Percentiles rank a stretch among this genome's conserved stretches.
Conservation (phyloP, 129 eudicot species). For the Mikania micrantha region DNA sequence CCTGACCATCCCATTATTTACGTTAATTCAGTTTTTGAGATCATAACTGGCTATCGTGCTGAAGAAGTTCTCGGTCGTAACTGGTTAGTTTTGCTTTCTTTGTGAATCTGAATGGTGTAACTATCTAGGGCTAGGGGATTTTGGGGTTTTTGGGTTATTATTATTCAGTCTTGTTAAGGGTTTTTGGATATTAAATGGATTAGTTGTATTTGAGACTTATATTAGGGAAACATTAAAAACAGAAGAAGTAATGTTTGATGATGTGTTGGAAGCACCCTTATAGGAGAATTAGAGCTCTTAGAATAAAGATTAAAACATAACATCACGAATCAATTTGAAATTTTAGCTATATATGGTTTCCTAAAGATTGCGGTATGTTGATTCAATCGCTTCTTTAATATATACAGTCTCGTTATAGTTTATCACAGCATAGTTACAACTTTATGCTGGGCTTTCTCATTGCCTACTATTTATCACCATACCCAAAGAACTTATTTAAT, state of each 20-base stretch:
- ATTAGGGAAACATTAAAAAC: neutral
- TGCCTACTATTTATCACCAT: neutral
- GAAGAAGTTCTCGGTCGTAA: slow-evolving; percentile 79
- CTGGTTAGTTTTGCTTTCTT: slow-evolving; percentile 32
- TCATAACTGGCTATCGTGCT: slow-evolving; percentile 76
- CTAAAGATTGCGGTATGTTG: neutral
- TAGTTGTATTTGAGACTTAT: too few species aligned
- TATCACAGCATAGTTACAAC: neutral
- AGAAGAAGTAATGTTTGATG: neutral
- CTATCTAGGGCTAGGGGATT: neutral
- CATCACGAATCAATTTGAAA: neutral
- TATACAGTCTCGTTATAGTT: neutral
- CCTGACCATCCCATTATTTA: slow-evolving; percentile 81
- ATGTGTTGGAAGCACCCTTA: too few species aligned
- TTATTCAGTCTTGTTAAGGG: too few species aligned
- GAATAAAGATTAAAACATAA: neutral
- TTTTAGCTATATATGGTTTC: neutral
- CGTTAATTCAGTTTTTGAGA: slow-evolving; percentile 81
- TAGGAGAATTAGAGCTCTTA: neutral
- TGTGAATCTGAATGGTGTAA: neutral
- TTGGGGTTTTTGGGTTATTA: too few species aligned
- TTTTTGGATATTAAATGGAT: neutral
- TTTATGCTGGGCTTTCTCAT: neutral
- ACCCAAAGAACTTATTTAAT: neutral
- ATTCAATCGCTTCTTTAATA: neutral